Evolutionary conservation across 2,329 filamentous ascomycete species (phyloP).

Genomic region (Paecilomyces sp.): DNA sequence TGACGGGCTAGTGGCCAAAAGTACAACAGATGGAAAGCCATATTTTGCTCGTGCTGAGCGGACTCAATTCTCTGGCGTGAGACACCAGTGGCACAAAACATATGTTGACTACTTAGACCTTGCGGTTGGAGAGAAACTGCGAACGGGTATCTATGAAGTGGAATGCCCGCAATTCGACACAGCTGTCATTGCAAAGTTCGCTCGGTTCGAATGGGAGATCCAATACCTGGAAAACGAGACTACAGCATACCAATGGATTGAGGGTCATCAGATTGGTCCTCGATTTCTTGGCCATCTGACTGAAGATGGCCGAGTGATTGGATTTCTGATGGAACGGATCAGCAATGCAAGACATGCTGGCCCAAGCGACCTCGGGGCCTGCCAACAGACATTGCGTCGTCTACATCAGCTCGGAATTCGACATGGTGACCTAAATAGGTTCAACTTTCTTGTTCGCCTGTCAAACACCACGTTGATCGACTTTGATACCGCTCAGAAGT

Average conservation of each 20-base stretch:
- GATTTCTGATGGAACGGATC: conserved; percentile 30
- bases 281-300: conserved; percentile 32
- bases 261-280: conserved; percentile 27
- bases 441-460: conserved; percentile 17
- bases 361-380: conserved; percentile 12
- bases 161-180: conserved; percentile 8
- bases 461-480: conserved; percentile 18
- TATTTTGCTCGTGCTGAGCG: conserved; percentile 11
- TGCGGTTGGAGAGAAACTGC: conserved; percentile 11
- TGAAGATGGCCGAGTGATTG: conserved; percentile 33
- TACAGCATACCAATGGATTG: conserved; percentile 30
- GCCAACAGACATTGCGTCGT: conserved; percentile 12
- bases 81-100: conserved; percentile 16
- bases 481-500: conserved; percentile 19
- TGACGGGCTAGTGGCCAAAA: conserved; percentile 15
- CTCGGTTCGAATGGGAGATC: conserved; percentile 33
- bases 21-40: conserved; percentile 9
- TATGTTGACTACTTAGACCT: conserved; percentile 16
- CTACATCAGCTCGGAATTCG: conserved; percentile 18
- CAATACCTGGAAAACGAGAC: conserved; percentile 29
- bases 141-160: conserved; percentile 18
- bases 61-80: conserved; percentile 14
- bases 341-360: conserved; percentile 15
- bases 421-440: conserved; percentile 22
- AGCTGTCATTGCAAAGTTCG: conserved; percentile 29